Evolutionary conservation across 192 early-diverging fungal species (phyloP), one percentile per base, ranked within the genome.

Genomic region (Coemansia sp.): DNA sequence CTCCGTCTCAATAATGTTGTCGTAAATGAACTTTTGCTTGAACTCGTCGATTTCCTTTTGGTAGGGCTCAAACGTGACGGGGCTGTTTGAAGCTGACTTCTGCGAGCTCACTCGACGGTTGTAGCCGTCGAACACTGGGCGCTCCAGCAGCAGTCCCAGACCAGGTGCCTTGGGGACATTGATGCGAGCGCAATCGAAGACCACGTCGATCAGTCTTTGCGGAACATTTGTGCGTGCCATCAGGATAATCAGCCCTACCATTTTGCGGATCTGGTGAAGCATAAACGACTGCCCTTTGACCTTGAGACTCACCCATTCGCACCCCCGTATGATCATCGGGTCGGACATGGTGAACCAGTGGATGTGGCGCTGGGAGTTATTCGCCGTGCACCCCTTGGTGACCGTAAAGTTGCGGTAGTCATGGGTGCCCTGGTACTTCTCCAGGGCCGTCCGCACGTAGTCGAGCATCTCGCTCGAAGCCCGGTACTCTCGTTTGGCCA

Each of bases 251-350:
- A 99, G 76, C 0, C 94, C 91, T 56, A 99, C 91, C 97, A 99
- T 99, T 64, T 98, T 98, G 34, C 97, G 88, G 61, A 99, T 99
- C 79, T 99, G 97, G 79, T 99, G 96, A 30, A 99, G 79, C 94
- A 99, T 98, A 58, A 99, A 99, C 37, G 90, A 88, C 71, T 98
- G 94, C 3, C 97, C 97, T 58, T 89, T 82, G 21, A 99, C 86
- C 61, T 93, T 95, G 23, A 95, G 68, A 28, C 87, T 88, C 20
- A 99, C 64, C 97, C 95, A 98, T 66, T 99, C 94, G 20, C 80
- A 72, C 16, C 77, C 81, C 11, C 84, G 51, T 48, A 87, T 85
- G 37, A 85, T 56, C 69, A 84, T 80, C 32, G 89, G 89, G 11
- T 88, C 87, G 7, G 78, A 79, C 66, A 88, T 90, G 51, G 82